Conservation (phyloP, 768 basidiomycete genomes). For the Filobasidium floriforme region DNA sequence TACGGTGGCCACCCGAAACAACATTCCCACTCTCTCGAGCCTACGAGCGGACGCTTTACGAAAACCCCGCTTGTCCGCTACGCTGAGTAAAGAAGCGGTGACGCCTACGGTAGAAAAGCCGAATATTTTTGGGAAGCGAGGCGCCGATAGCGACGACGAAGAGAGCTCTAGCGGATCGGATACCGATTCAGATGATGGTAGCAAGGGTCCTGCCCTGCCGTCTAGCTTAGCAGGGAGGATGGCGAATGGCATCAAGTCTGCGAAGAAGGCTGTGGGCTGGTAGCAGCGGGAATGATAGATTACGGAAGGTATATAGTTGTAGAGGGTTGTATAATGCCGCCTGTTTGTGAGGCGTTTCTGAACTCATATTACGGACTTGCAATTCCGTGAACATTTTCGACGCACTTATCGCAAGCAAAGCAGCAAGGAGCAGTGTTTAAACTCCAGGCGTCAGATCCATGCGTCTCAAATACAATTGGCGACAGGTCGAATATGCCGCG, state of each 20-base stretch:
- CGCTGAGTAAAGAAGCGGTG: not conserved
- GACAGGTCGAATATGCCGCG: too few species aligned
- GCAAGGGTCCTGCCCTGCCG: not conserved
- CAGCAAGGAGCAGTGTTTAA: too few species aligned
- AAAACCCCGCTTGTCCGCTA: not conserved
- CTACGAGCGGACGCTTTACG: constrained; percentile 8
- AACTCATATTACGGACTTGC: too few species aligned
- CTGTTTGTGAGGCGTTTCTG: too few species aligned
- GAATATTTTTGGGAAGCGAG: not conserved
- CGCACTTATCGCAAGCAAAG: too few species aligned
- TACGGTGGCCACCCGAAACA: not conserved
- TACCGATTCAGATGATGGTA: not conserved
- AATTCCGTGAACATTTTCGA: too few species aligned
- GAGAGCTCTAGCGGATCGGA: constrained; percentile 5
- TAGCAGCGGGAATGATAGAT: too few species aligned
- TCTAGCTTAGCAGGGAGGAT: constrained; percentile 4
- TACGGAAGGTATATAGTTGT: too few species aligned
- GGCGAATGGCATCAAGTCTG: constrained; percentile 6
- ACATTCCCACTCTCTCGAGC: constrained; percentile 10
- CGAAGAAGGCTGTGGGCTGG: not conserved
- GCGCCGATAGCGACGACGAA: not conserved
- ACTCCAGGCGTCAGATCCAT: too few species aligned
- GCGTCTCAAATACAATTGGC: too few species aligned
- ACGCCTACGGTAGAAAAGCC: not conserved
- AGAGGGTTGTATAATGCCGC: too few species aligned